Conservation (phyloP, 306 rosid genomes). For the Benincasa hispida region DNA sequence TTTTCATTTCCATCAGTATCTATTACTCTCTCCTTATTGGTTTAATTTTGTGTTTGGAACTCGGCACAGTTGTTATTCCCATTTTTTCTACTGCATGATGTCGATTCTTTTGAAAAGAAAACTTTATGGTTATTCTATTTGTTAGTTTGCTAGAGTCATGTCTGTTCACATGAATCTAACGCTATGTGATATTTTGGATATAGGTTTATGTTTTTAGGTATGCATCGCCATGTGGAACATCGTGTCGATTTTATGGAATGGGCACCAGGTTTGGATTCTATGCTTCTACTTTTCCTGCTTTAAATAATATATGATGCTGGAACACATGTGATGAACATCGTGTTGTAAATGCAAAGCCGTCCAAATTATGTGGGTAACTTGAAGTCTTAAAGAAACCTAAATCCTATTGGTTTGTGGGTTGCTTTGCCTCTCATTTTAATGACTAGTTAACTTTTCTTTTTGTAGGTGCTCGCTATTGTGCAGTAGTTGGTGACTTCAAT, state of each 20-base stretch:
- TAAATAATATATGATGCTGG: not conserved
- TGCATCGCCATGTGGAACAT: conserved; percentile 96
- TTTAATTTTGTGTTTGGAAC: not conserved
- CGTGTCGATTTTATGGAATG: conserved; percentile 93
- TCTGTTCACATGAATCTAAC: not conserved
- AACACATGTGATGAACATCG: not conserved
- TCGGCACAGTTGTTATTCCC: not conserved
- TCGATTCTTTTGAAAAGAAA: not conserved
- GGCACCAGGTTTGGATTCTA: conserved; percentile 80
- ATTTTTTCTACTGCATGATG: not conserved
- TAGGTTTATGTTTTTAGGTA: conserved; percentile 76
- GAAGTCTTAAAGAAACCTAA: not conserved
- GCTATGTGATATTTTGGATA: conserved; percentile 14
- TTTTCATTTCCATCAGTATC: not conserved
- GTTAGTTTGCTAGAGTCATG: not conserved
- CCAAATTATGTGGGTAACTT: not conserved
- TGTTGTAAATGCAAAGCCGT: not conserved
- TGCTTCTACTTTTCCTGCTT: not conserved
- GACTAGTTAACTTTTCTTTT: conserved; percentile 2
- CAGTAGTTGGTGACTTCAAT: conserved; percentile 78
- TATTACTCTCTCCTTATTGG: not conserved
- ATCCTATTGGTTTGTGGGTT: not conserved
- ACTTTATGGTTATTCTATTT: not conserved
- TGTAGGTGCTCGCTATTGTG: conserved; percentile 93
- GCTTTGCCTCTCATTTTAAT: not conserved